These are phyloP conservation scores for Voacanga thouarsii DNA, from an alignment of 257 asterid species.

Conservation along the genomic window DNA sequence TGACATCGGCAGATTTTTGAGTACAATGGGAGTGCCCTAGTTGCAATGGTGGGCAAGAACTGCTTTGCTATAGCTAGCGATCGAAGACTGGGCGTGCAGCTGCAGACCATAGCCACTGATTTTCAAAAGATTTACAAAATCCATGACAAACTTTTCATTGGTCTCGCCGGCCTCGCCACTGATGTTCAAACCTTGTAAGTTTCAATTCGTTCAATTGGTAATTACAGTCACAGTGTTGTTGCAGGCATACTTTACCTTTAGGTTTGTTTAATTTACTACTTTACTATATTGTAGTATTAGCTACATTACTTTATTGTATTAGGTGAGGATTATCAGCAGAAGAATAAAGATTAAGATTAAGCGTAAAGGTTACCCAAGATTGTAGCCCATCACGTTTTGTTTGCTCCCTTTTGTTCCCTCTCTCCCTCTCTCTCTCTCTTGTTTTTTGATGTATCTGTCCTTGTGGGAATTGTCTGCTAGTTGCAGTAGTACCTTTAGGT, in stretches of 20 bases:
- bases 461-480: too few relatives aligned
- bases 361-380: too few relatives aligned
- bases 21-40: conserved; percentile 95
- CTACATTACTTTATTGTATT: too few relatives aligned
- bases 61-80: conserved; percentile 97
- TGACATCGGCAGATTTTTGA: conserved; percentile 63
- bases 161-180: conserved; percentile 89
- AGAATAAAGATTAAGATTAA: too few relatives aligned
- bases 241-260: background rate
- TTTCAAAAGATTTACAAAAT: conserved; percentile 75
- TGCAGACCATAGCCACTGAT: conserved; percentile 92
- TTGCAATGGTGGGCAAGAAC: conserved; percentile 96
- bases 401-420: too few relatives aligned
- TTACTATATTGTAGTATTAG: too few relatives aligned
- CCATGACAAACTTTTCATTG: conserved; percentile 81
- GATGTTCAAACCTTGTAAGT: conserved; percentile 83
- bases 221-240: background rate
- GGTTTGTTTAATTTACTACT: too few relatives aligned
- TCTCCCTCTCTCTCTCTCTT: too few relatives aligned
- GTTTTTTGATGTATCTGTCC: too few relatives aligned
- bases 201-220: background rate
- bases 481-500: too few relatives aligned
- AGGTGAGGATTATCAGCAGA: too few relatives aligned
- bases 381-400: too few relatives aligned
- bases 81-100: conserved; percentile 83